Evolutionary conservation across 768 basidiomycete genomes (phyloP).

Genomic region (Hortiboletus flavorubellus): DNA sequence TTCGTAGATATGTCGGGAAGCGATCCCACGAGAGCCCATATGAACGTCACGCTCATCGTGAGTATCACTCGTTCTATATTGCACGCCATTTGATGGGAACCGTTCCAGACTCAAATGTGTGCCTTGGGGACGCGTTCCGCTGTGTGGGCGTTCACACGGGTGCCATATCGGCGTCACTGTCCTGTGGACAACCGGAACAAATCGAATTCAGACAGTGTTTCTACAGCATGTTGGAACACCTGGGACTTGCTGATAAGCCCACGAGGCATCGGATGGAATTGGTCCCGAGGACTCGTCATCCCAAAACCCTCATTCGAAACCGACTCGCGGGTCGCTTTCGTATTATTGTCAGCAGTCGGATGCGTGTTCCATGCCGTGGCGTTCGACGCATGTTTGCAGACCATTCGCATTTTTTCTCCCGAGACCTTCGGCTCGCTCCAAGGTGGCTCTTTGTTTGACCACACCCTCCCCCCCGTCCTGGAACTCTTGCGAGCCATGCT

Average conservation of each 20-base stretch:
- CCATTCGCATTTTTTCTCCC: constrained; percentile 33
- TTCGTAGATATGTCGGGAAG: too few species aligned
- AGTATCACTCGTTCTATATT: too few species aligned
- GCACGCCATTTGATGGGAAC: too few species aligned
- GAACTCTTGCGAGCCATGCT: constrained; percentile 38
- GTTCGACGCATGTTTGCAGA: constrained; percentile 14
- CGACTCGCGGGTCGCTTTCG: constrained; percentile 13
- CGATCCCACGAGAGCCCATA: too few species aligned
- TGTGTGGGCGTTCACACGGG: too few species aligned
- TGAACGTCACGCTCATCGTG: too few species aligned
- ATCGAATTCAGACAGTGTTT: too few species aligned
- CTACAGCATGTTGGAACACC: constrained; percentile 21
- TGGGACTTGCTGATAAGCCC: constrained; percentile 24
- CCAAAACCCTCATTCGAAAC: constrained; percentile 6
- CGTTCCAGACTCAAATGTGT: too few species aligned
- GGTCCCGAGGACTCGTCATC: constrained; percentile 17
- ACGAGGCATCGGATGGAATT: constrained; percentile 30
- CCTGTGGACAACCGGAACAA: too few species aligned
- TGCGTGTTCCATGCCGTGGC: constrained; percentile 10
- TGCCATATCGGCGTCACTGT: too few species aligned
- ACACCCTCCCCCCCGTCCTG: constrained; percentile 29
- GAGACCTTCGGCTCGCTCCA: constrained; percentile 33
- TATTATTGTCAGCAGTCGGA: neutral
- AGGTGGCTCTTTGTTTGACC: constrained; percentile 36
- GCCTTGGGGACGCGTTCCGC: too few species aligned